These are phyloP conservation scores for Pythium monospermum DNA, from an alignment of 352 stramenopile species.

Conservation along the genomic window DNA sequence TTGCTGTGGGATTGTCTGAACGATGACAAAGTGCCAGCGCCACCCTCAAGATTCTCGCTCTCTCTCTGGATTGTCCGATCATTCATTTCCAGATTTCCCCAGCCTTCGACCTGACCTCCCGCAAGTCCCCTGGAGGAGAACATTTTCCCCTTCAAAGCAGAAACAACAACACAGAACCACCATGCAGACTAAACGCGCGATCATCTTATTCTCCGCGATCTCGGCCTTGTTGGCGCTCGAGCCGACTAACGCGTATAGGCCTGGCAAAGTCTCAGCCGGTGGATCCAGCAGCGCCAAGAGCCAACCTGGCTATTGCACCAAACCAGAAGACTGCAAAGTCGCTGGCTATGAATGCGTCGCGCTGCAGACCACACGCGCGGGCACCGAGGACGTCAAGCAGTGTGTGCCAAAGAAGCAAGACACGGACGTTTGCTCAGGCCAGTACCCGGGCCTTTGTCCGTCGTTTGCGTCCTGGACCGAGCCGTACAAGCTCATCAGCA, in stretches of 20 bases:
- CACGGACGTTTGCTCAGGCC: conserved; percentile 55
- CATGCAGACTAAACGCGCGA: conserved; percentile 1
- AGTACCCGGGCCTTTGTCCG: conserved; percentile 57
- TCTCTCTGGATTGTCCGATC: too few species aligned
- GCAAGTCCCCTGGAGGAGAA: too few species aligned
- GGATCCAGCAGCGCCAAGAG: conserved; percentile 13
- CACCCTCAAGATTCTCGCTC: too few species aligned
- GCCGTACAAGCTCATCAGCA: conserved; percentile 72
- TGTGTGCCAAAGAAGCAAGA: conserved; percentile 59
- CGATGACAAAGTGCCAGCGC: too few species aligned
- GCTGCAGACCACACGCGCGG: conserved; percentile 58
- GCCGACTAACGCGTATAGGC: conserved; percentile 5
- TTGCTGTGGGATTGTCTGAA: too few species aligned
- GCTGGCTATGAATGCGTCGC: conserved; percentile 65
- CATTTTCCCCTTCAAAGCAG: not conserved
- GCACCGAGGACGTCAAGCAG: conserved; percentile 62
- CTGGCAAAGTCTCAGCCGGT: conserved; percentile 11
- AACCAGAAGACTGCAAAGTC: conserved; percentile 43
- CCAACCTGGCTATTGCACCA: conserved; percentile 20
- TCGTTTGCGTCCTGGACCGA: conserved; percentile 62
- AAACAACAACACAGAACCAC: not conserved
- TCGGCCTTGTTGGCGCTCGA: not conserved
- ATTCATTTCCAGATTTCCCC: too few species aligned
- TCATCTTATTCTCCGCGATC: conserved; percentile 5
- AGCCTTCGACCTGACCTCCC: too few species aligned